phyloP scores from a whole-genome alignment of 2,329 filamentous ascomycete species.

The Davidsoniella neocaledoniae region DNA sequence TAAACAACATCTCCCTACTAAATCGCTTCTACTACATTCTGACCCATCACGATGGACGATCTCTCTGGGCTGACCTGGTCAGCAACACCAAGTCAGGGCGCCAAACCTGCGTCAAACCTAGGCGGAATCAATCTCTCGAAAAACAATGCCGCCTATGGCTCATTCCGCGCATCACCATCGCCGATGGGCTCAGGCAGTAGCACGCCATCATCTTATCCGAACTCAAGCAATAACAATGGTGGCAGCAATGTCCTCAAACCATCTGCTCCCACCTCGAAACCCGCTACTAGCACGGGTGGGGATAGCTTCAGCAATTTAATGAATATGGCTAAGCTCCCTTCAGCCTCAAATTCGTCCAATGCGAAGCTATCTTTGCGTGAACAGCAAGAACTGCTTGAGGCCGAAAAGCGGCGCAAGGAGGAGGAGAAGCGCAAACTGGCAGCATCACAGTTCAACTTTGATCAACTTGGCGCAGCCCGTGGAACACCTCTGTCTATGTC shows the following conservation, averaged over 20 bases:
- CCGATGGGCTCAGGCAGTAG: slow-evolving; percentile 37
- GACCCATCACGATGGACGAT: slow-evolving; percentile 37
- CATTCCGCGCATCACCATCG: slow-evolving; percentile 38
- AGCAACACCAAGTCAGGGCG: slow-evolving; percentile 20
- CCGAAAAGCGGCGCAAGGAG: slow-evolving; percentile 54
- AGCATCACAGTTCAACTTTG: slow-evolving; percentile 62
- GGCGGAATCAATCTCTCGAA: slow-evolving; percentile 24
- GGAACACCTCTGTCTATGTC: slow-evolving; percentile 24
- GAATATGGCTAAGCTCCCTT: slow-evolving; percentile 28
- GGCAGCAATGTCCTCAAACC: neutral
- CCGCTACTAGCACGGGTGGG: slow-evolving; percentile 20
- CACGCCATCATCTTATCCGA: slow-evolving; percentile 23
- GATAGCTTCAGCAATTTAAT: slow-evolving; percentile 71
- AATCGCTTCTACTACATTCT: neutral
- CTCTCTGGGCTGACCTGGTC: slow-evolving; percentile 45
- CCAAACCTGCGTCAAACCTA: slow-evolving; percentile 22
- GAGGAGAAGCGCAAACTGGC: slow-evolving; percentile 54
- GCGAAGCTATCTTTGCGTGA: slow-evolving; percentile 65
- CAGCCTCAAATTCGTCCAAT: slow-evolving; percentile 37
- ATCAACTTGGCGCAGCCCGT: slow-evolving; percentile 57
- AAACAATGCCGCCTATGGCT: slow-evolving; percentile 29
- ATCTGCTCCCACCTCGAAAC: neutral
- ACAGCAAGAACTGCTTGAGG: slow-evolving; percentile 51
- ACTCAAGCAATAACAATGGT: neutral
- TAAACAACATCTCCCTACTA: neutral